Percentiles rank a stretch among this genome's conserved stretches.
Conservation (phyloP, 108 stramenopile species). For the Nannochloropsis gaditana region DNA sequence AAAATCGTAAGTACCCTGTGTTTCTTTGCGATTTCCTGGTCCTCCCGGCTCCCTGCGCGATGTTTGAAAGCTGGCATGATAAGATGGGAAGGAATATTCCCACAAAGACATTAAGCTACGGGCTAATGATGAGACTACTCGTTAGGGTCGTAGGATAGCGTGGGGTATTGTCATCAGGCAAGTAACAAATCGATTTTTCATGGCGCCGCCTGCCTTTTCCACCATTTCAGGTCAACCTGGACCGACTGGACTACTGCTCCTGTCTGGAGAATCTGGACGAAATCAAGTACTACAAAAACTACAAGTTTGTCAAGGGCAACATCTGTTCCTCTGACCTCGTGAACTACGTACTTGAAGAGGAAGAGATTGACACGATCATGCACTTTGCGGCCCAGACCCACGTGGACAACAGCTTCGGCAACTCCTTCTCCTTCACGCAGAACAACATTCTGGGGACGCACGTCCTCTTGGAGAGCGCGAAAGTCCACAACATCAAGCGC, state of each 20-base stretch:
- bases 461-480: slow-evolving; percentile 93
- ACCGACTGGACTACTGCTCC: slow-evolving; percentile 93
- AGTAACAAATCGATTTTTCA: no score
- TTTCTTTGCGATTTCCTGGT: background rate
- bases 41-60: background rate
- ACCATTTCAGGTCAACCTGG: slow-evolving; percentile 66
- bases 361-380: slow-evolving; percentile 93
- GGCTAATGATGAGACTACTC: no score
- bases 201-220: no score
- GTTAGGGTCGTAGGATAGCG: no score
- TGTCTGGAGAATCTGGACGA: slow-evolving; percentile 86
- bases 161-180: no score
- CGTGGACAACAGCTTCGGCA: slow-evolving; percentile 97
- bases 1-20: slow-evolving; percentile 62
- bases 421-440: slow-evolving; percentile 95
- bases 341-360: slow-evolving; percentile 76
- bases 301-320: slow-evolving; percentile 96
- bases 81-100: no score
- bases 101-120: no score
- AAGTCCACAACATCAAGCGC: slow-evolving; percentile 68
- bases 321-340: slow-evolving; percentile 89
- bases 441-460: slow-evolving; percentile 98
- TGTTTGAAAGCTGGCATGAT: no score
- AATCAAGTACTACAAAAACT: slow-evolving; percentile 67
- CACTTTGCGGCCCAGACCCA: slow-evolving; percentile 98